phyloP scores from a whole-genome alignment of 176 grass and related monocot species.

The Lolium multiflorum region DNA sequence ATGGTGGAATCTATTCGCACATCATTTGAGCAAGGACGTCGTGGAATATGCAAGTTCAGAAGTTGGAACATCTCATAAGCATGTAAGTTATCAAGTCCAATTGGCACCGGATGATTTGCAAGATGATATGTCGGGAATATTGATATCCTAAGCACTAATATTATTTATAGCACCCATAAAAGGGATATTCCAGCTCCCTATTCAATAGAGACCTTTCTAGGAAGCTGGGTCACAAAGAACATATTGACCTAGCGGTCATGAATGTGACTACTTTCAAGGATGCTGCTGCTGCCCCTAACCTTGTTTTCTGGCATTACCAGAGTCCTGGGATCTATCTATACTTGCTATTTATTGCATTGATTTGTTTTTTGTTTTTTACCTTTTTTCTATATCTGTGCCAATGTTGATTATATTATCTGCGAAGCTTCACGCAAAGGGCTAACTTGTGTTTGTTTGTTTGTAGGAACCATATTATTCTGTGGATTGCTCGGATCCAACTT shows the following conservation, averaged over 20 bases:
- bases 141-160: not conserved
- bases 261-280: constrained; percentile 1
- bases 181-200: not conserved
- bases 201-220: not conserved
- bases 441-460: not conserved
- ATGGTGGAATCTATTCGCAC: constrained; percentile 85
- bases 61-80: constrained; percentile 59
- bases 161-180: constrained; percentile 15
- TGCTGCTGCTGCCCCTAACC: not conserved
- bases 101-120: not conserved
- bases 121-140: not conserved
- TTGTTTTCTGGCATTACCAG: not conserved
- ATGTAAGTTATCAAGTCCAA: not conserved
- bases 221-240: not conserved
- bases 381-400: not conserved
- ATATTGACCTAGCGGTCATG: not conserved
- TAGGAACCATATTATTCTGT: not conserved
- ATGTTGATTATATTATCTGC: not conserved
- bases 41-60: constrained; percentile 92
- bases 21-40: constrained; percentile 72
- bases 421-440: not conserved
- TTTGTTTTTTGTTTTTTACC: not conserved
- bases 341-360: not conserved
- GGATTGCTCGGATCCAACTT: not conserved
- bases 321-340: constrained; percentile 6